Evolutionary conservation across 2,329 filamentous ascomycete genomes (phyloP), one percentile per base, ranked within the genome.

Genomic region (Colletotrichum incanum): DNA sequence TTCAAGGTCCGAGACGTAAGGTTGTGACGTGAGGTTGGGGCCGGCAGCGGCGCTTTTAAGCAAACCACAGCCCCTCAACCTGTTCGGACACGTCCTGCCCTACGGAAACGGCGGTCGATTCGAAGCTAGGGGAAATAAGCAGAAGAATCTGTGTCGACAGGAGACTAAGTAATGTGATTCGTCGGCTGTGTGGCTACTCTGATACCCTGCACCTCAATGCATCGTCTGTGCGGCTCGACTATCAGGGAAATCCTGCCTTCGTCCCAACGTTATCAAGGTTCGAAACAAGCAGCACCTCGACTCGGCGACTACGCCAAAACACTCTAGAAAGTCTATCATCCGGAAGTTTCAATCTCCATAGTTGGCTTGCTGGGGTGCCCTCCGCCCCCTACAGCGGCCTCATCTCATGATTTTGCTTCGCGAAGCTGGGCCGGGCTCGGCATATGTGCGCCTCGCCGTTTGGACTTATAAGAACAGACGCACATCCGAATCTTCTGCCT

Each of bases 251-350:
- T 72, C 54, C 65, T 61, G 41, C 34, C 59, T 56, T 72, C 70
- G 59, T 72, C 66, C 66, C 60, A 65, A 43, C 20, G 12, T 50
- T 11, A 49, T 55, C 66, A 72, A 72, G 54, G 66, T 72, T 72
- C 65, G 70, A 72, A 72, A 72, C 70, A 45, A 56, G 70, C 47
- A 61, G 45, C 70, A 60, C 47, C 28, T 60, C 39, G 45, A 72
- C 43, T 65, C 55, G 70, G 65, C 54, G 66, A 72, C 70, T 47
- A 37, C 65, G 16, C 55, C 70, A 72, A 72, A 72, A 72, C 70
- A 70, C 70, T 70, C 59, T 37, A 49, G 39, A 72, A 72, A 72
- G 70, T 72, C 39, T 72, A 72, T 72, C 70, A 28, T 65, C 60
- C 59, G 47, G 54, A 65, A 31, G 65, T 72, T 70, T 65, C 59